phyloP scores from a whole-genome alignment of 768 basidiomycete genomes.

The Erythrobasidium yunnanense region DNA sequence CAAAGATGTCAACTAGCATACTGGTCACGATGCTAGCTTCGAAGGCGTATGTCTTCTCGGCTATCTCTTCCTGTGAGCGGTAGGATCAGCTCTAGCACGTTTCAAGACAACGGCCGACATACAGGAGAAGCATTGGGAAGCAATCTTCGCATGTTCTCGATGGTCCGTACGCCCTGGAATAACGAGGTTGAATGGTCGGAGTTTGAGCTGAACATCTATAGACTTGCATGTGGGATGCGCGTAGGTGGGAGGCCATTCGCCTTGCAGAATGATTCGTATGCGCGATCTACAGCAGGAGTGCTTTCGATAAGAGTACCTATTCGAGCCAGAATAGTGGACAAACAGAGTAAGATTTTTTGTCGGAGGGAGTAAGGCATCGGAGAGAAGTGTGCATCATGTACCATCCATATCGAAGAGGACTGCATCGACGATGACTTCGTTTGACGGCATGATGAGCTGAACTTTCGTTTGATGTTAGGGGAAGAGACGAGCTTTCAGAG shows the following conservation, averaged over 20 bases:
- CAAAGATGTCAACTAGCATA: not conserved
- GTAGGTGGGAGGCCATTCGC: not conserved
- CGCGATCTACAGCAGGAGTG: constrained; percentile 5
- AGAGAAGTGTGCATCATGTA: not conserved
- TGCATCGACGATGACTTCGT: not conserved
- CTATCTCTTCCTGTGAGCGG: constrained; percentile 7
- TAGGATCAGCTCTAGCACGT: not conserved
- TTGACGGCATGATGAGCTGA: not conserved
- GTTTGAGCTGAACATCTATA: not conserved
- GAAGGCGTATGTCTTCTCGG: not conserved
- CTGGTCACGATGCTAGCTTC: constrained; percentile 10
- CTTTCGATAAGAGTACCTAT: not conserved
- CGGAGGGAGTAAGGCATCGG: not conserved
- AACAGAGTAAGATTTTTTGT: not conserved
- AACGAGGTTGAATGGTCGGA: not conserved
- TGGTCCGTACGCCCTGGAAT: constrained; percentile 4
- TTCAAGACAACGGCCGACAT: not conserved
- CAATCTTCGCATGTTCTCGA: constrained; percentile 7
- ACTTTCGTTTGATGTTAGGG: not conserved
- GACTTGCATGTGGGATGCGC: not conserved
- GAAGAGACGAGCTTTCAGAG: not conserved
- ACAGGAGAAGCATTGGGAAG: constrained; percentile 8
- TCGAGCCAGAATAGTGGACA: too few species aligned
- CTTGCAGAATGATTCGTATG: not conserved
- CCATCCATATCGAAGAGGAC: constrained; percentile 27